Base-by-base conservation (phyloP, 768 basidiomycete genomes). In the Neoboletus magnificus region DNA sequence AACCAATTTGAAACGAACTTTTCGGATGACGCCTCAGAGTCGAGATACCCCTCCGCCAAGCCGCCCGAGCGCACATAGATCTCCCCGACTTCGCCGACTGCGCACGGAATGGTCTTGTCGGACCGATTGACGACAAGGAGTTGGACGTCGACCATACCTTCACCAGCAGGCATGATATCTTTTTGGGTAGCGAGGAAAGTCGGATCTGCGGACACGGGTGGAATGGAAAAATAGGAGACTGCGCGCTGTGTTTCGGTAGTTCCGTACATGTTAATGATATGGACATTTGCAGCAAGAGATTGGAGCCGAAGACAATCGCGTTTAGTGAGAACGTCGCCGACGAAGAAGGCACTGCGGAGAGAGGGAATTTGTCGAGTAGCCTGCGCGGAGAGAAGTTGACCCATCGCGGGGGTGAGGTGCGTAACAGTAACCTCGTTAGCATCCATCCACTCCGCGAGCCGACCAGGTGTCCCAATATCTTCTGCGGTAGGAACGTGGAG, bases 191-290 rank as follows among this genome's bases (percentile, higher is more conserved):
- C 83, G 40, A 98, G 81, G 82, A 97, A 98, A 1, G 93, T 94
- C 1, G 87, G 81, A 66, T 98, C 94, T 52, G 80, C 79, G 9
- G 86, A 76, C 10, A 96, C 82, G 50, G 90, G 82, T 2, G 96
- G 94, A 62, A 98, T 93, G 22, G 86, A 81, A 68, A 95, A 98
- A 75, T 98, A 98, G 22, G 95, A 98, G 11, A 99, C 97, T 2
- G 97, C 97, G 50, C 97, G 91, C 71, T 99, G 97, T 9, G 97
- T 98, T 74, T 99, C 97, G 22, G 97, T 99, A 8, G 97, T 98
- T 16, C 97, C 97, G 71, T 98, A 99, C 97, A 99, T 99, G 79
- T 99, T 99, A 73, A 98, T 87, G 68, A 99, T 98, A 33, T 85
- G 79, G 15, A 95, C 93, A 63, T 98, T 97, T 13, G 84, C 76